phyloP scores from a whole-genome alignment of 345 rosid genomes.

The Gossypium stocksii region DNA sequence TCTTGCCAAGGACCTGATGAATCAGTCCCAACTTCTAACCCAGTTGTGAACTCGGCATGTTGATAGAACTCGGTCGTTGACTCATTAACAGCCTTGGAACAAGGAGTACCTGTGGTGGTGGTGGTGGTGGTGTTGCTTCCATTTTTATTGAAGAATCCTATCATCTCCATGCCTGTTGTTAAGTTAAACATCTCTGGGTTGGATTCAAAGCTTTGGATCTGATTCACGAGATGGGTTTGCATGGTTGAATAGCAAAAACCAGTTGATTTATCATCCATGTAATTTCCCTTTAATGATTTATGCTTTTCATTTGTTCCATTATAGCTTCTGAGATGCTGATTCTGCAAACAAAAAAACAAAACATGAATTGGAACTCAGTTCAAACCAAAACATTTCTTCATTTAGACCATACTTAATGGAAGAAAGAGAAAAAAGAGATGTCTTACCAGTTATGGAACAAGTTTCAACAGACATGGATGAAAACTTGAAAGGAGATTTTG shows the following conservation, averaged over 20 bases:
- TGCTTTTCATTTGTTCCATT: slow-evolving; percentile 14
- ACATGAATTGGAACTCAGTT: too few relatives aligned
- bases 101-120: slow-evolving; percentile 23
- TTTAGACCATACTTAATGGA: neutral
- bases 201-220: slow-evolving; percentile 60
- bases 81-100: slow-evolving; percentile 38
- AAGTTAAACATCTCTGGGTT: slow-evolving; percentile 60
- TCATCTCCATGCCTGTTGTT: slow-evolving; percentile 70
- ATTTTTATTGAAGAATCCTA: slow-evolving; percentile 53
- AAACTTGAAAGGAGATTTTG: neutral
- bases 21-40: slow-evolving; percentile 35
- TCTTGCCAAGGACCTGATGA: slow-evolving; percentile 47
- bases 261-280: slow-evolving; percentile 20
- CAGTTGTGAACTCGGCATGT: slow-evolving; percentile 35
- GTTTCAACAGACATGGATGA: slow-evolving; percentile 14
- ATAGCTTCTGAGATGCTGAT: slow-evolving; percentile 20
- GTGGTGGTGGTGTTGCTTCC: slow-evolving; percentile 7
- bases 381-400: slow-evolving; percentile 20
- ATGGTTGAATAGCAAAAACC: slow-evolving; percentile 51
- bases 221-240: slow-evolving; percentile 50
- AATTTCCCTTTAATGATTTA: slow-evolving; percentile 12
- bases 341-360: slow-evolving; percentile 25
- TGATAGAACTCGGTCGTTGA: slow-evolving; percentile 42
- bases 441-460: slow-evolving; percentile 29
- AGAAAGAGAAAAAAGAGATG: slow-evolving; percentile 23